Base-by-base conservation (phyloP, 805 yeast genomes). In the Barnettozyma pratensis region DNA sequence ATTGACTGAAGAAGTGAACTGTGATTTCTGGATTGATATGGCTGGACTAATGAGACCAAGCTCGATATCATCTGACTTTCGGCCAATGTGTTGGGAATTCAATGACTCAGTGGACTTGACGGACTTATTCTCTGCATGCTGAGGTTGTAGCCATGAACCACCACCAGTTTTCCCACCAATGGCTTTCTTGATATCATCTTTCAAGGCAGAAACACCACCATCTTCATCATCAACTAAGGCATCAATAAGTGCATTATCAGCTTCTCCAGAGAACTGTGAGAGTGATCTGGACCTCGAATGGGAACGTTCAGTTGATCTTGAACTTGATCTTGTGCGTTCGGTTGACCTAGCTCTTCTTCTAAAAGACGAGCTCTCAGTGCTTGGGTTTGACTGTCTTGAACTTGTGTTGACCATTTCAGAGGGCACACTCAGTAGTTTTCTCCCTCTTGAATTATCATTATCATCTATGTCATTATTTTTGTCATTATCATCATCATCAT, bases 161-260 rank as follows among this genome's bases (percentile, higher is more conserved):
- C 49, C 37, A 6, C 41, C 31, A 7, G 34, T 30, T 5, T 39
- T 50, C 11, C 47, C 46, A 12, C 53, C 57, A 14, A 58, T 39
- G 4, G 63, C 61, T n/a, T 38, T 50, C 41, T 46, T 57, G n/a
- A 59, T 46, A 31, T 56, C 63, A 5, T 32, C 46, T 19, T 54
- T 56, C 42, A 59, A 39, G 6, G 45, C 48, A 1, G 27, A n/a
- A 4, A 56, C 39, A 9, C 53, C 56, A 1, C 44, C 51, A 25
- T 34, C 49, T 4, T 50, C 56, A 11, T 44, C 52, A 2, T 36
- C 40, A 4, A 45, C 48, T 11, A 56, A 43, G 6, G 45, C 44
- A 37, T 41, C 47, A 43, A 56, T 48, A 32, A 52, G 9, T 14
- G 47, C 44, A 30, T 40, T 36, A n/a, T 47, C 50, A 11, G 39